phyloP scores from a whole-genome alignment of 2,329 filamentous ascomycete genomes.

The Talaromyces sp. region DNA sequence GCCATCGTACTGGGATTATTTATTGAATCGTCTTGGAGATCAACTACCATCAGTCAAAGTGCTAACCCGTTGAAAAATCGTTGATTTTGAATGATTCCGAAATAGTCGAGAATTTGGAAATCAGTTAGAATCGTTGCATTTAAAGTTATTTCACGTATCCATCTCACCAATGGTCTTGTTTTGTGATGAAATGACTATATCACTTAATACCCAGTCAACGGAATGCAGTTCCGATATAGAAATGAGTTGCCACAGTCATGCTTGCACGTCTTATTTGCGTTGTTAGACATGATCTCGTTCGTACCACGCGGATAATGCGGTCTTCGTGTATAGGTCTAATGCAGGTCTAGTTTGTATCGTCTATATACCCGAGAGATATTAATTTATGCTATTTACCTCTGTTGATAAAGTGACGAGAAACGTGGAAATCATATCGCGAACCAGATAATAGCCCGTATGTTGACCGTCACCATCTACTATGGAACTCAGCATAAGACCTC shows the following conservation, averaged over 20 bases:
- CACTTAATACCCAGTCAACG: not conserved
- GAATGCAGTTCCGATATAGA: not conserved
- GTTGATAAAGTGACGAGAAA: not conserved
- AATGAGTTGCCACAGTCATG: not conserved
- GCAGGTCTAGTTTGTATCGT: not conserved
- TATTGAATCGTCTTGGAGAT: not conserved
- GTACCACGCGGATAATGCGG: not conserved
- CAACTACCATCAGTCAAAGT: not conserved
- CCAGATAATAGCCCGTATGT: not conserved
- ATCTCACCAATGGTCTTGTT: not conserved
- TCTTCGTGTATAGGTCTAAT: not conserved
- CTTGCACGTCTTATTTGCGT: not conserved
- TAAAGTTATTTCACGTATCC: not conserved
- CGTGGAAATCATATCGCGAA: not conserved
- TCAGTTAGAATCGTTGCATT: not conserved
- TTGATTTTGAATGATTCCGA: not conserved
- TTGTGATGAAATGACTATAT: conserved; percentile 10
- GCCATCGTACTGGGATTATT: not conserved
- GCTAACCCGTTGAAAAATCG: not conserved
- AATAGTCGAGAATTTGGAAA: not conserved
- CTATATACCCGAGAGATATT: not conserved
- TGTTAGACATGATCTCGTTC: not conserved
- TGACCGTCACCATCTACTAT: not conserved
- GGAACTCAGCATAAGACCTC: not conserved
- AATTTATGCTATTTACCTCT: not conserved